Base-by-base conservation (phyloP, 2,329 filamentous ascomycete species). In the Aspergillus nomiae region DNA sequence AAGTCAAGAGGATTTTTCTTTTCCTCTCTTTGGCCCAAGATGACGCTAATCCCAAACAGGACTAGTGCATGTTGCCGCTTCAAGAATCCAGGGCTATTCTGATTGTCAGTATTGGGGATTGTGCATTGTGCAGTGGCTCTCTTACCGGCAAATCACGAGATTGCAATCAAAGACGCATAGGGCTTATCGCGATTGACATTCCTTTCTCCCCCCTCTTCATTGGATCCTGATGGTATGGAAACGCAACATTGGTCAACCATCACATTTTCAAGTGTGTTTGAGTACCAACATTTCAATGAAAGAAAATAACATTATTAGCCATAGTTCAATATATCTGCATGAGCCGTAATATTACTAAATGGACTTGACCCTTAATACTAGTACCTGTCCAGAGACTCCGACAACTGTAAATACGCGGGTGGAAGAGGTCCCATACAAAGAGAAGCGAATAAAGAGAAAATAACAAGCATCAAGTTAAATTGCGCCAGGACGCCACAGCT, bases 1-100 rank as follows among this genome's bases (percentile, higher is more conserved):
- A 76, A 74, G 67, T 75, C 70, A 75, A 76, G 73, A 68, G 65
- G 65, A 71, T 62, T 65, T 67, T 69, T 68, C 62, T 43, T n/a
- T 55, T 63, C 59, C 34, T 63, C 59, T 65, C 59, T 64, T 58
- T 65, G 63, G 64, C 60, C 59, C 57, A 60, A 59, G 32, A 14
- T 16, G 57, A 67, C 1, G 58, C 74, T 76, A 76, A 60, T 10
- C 70, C 60, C 2, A 12, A 59, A 67, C n/a, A 11, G 65, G 51
- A 69, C 19, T 67, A 62, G 60, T 21, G 56, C 54, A 34, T 4
- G 1, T 34, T 45, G 63, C 61, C 58, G 70, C 62, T 65, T 63
- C 65, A 67, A 69, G 68, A 60, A 64, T 64, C 66, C 66, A 69
- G 65, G 64, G 64, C 65, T 67, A 62, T 41, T 41, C 38, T 41